phyloP scores from a whole-genome alignment of 371 early-diverging fungal species.

The Actinomucor elegans region DNA sequence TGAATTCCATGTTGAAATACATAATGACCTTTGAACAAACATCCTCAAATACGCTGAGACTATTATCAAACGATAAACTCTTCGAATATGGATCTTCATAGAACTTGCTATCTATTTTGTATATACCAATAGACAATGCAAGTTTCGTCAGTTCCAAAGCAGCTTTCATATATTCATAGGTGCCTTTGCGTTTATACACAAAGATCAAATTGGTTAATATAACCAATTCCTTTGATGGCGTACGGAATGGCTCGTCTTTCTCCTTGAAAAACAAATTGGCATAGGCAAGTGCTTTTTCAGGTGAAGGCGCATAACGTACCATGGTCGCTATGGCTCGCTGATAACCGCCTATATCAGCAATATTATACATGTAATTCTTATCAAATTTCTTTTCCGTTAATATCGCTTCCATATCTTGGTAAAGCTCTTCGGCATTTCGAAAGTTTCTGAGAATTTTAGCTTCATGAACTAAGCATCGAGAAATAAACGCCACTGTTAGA shows the following conservation, averaged over 20 bases:
- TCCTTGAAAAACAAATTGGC: conserved; percentile 1
- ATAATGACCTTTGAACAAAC: not conserved
- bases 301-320: conserved; percentile 18
- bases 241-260: conserved; percentile 5
- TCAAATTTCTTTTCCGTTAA: not conserved
- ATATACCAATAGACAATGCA: not conserved
- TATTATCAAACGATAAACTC: too few species aligned
- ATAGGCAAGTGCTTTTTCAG: conserved; percentile 7
- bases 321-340: conserved; percentile 6
- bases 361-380: not conserved
- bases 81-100: too few species aligned
- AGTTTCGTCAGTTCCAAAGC: not conserved
- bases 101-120: not conserved
- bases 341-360: not conserved
- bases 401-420: too few species aligned
- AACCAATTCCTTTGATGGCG: not conserved
- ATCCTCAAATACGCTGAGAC: not conserved
- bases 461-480: too few species aligned
- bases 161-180: not conserved
- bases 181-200: not conserved
- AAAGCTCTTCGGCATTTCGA: too few species aligned
- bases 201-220: conserved; percentile 21
- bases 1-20: not conserved
- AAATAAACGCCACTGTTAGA: too few species aligned
- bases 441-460: too few species aligned